Evolutionary conservation across 2,329 filamentous ascomycete genomes (phyloP), one percentile per base, ranked within the genome.

Genomic region (Fusarium sterilihyphosum): DNA sequence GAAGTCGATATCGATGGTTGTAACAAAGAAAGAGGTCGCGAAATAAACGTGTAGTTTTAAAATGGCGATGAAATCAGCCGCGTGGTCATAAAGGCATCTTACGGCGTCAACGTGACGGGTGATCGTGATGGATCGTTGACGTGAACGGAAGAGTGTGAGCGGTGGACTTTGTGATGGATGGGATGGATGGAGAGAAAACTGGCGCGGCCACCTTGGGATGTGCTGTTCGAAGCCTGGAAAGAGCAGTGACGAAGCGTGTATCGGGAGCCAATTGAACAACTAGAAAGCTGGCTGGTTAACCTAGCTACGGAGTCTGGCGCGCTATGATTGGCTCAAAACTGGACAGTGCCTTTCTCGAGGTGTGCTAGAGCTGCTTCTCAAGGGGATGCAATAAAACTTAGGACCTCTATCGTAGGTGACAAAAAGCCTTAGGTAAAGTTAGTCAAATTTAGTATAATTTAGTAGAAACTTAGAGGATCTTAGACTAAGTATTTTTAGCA

Each of bases 1-100:
- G 35, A 41, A 50, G 50, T 74, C 57, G 63, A 69, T 73, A 40
- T 70, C 63, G 69, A 70, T 61, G 50, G 58, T 52, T 52, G 50
- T 54, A 70, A 57, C 50, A 70, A 52, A 43, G 40, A 54, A 56
- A 52, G 60, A 74, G 33, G 65, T 64, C 64, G 67, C 65, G 58
- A 68, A 65, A 56, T 60, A 59, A 47, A 38, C 53, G 71, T 65
- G 63, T 71, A 62, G 74, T 50, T 40, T 62, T 41, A 58, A 70
- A 59, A 73, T 70, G 74, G 74, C 76, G 71, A 78, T 77, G 71
- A 62, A 64, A 71, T 70, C 60, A 66, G 73, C 74, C 73, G 71
- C 75, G 67, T 59, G 59, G 56, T 78, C 75, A 80, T 70, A 77
- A 70, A 74, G 65, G 63, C 78, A 80, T 80, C 74, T 78, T 78